Evolutionary conservation across 495 filamentous ascomycete genomes (phyloP).

Genomic region (Neurospora intermedia): DNA sequence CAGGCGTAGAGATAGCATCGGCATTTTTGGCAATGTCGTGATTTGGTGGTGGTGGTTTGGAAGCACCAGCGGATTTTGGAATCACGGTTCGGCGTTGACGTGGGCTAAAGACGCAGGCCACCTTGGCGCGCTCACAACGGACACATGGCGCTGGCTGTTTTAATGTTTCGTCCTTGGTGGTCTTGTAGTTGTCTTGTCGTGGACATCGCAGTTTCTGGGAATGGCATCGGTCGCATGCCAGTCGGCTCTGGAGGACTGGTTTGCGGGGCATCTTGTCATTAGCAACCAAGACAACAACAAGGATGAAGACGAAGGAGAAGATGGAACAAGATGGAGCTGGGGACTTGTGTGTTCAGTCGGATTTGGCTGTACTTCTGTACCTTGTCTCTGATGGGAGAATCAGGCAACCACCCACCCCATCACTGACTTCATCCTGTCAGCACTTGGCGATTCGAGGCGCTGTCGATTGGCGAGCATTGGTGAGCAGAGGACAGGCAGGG

Average conservation of each 20-base stretch:
- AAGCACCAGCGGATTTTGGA: not conserved
- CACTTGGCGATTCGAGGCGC: not conserved
- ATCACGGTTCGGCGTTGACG: constrained; percentile 1
- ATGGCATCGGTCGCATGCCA: constrained; percentile 8
- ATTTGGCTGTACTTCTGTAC: not conserved
- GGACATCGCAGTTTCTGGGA: constrained; percentile 4
- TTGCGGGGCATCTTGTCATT: not conserved
- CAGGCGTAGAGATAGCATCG: not conserved
- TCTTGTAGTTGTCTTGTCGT: not conserved
- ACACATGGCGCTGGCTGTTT: not conserved
- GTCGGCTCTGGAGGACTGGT: not conserved
- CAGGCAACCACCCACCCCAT: not conserved
- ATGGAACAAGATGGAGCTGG: not conserved
- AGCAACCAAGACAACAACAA: not conserved
- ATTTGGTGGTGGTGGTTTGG: not conserved
- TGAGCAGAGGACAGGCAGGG: not conserved
- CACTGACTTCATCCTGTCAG: not conserved
- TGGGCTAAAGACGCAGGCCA: constrained; percentile 6
- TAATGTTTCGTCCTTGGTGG: not conserved
- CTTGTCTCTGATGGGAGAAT: not conserved
- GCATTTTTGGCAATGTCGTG: not conserved
- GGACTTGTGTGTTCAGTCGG: not conserved
- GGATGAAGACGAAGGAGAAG: not conserved
- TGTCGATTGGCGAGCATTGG: not conserved
- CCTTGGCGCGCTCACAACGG: constrained; percentile 4